These are phyloP conservation scores for Pleurotus ostreatus DNA, from an alignment of 768 basidiomycete species.

Conservation along the genomic window DNA sequence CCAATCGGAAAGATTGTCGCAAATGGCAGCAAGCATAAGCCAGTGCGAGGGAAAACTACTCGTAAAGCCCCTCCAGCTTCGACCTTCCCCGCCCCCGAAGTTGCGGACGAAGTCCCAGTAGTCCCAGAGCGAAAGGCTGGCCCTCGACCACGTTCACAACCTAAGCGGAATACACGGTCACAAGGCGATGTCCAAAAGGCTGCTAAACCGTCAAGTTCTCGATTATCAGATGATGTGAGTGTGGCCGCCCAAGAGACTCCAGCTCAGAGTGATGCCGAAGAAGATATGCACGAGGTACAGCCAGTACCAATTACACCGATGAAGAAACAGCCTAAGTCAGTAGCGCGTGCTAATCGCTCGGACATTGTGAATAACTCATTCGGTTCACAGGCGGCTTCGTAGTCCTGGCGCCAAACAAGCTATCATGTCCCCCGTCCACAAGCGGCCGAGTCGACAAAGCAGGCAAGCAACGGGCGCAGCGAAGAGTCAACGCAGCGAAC, in stretches of 20 bases:
- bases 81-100: too few species aligned
- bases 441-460: not conserved
- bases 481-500: too few species aligned
- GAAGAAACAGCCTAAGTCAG: constrained; percentile 9
- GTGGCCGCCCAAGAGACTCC: not conserved
- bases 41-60: too few species aligned
- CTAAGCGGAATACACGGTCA: not conserved
- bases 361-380: not conserved
- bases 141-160: too few species aligned
- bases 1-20: too few species aligned
- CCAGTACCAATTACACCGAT: constrained; percentile 3
- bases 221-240: not conserved
- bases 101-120: too few species aligned
- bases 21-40: too few species aligned
- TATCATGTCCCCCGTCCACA: not conserved
- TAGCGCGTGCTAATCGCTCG: not conserved
- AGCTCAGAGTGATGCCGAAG: not conserved
- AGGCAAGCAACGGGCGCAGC: too few species aligned
- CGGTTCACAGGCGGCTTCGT: not conserved
- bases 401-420: constrained; percentile 1
- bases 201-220: too few species aligned
- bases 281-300: not conserved
- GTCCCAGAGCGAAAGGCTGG: too few species aligned
- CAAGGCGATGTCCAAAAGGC: not conserved
- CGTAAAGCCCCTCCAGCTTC: too few species aligned